These are phyloP conservation scores for Populus hybrid DNA, from an alignment of 441 rosid species.

Conservation along the genomic window DNA sequence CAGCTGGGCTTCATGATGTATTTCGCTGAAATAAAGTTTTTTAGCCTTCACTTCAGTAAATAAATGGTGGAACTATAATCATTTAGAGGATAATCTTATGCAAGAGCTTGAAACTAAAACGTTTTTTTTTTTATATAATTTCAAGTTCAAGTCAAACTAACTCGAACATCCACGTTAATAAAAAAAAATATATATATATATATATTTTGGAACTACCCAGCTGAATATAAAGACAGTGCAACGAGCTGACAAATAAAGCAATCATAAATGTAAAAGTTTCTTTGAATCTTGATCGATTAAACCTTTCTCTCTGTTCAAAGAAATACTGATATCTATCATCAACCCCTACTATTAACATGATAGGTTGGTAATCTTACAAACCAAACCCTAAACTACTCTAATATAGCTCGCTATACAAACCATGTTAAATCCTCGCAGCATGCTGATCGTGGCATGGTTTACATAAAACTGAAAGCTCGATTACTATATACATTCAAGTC, in stretches of 20 bases:
- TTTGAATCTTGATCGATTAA: not conserved
- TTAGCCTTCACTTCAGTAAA: not conserved
- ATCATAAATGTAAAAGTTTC: not conserved
- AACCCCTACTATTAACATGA: not conserved
- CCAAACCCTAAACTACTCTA: not conserved
- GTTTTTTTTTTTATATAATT: no score
- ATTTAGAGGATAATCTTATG: no score
- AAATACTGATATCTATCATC: not conserved
- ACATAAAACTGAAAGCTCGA: conserved; percentile 10
- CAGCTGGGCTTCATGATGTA: not conserved
- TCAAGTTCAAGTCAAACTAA: no score
- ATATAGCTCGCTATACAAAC: conserved; percentile 4
- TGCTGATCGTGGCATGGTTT: not conserved
- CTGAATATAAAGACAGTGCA: not conserved
- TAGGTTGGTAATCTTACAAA: not conserved
- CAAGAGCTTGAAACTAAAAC: no score
- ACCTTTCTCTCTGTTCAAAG: not conserved
- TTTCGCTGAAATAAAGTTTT: not conserved
- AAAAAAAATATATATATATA: no score
- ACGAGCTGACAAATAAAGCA: not conserved
- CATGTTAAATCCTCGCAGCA: not conserved
- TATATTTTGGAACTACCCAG: not conserved
- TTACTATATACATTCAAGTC: conserved; percentile 17
- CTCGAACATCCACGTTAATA: no score
- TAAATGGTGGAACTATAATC: not conserved